phyloP scores from a whole-genome alignment of 129 eudicot species.

The Saussurea involucrata region DNA sequence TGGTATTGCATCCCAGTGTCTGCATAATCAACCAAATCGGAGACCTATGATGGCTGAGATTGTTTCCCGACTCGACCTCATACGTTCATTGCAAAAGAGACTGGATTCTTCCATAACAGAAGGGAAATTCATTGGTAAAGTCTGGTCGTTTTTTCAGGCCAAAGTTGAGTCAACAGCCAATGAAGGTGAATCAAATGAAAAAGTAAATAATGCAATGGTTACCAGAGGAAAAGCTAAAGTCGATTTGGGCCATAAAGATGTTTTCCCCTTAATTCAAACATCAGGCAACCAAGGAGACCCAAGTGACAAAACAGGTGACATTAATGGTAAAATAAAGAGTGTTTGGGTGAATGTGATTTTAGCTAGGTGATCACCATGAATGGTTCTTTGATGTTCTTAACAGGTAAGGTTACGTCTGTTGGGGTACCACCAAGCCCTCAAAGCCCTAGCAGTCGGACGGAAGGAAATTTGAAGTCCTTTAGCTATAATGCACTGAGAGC shows the following conservation, averaged over 20 bases:
- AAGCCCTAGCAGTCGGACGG: too few species aligned
- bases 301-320: too few species aligned
- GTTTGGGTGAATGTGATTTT: too few species aligned
- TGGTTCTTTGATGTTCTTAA: too few species aligned
- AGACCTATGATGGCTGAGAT: neutral
- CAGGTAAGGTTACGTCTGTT: too few species aligned
- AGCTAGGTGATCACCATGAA: too few species aligned
- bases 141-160: too few species aligned
- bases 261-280: neutral
- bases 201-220: neutral
- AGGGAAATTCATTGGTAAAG: neutral
- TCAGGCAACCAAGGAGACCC: neutral
- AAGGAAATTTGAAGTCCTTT: constrained; percentile 43
- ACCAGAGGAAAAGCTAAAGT: neutral
- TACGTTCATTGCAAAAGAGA: neutral
- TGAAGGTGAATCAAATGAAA: neutral
- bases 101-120: neutral
- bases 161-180: neutral
- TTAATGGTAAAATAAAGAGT: too few species aligned
- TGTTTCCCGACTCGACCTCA: neutral
- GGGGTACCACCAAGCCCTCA: too few species aligned
- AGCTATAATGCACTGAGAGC: constrained; percentile 38
- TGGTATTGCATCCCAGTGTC: too few species aligned
- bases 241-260: too few species aligned
- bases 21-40: neutral